A percentile compares a stretch with the other conserved stretches of the same genome.
Evolutionary conservation across 1,284 basidiomycete species (phyloP).

Genomic region (Austroboletus rostrupii): DNA sequence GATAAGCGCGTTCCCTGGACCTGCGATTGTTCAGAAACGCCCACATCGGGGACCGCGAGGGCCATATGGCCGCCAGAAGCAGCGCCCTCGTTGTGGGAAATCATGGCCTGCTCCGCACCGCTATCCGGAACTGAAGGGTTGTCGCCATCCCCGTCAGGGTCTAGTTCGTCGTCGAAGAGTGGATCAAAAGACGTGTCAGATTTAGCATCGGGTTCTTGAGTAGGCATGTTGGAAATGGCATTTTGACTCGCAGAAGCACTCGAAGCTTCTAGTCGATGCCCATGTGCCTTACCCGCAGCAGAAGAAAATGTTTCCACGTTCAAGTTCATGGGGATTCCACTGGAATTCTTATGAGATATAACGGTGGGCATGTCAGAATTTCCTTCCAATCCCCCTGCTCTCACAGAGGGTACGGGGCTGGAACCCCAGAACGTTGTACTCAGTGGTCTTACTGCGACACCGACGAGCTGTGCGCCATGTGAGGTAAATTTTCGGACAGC

Average conservation of each 20-base stretch:
- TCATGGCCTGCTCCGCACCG: slow-evolving; percentile 9
- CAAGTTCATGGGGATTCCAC: slow-evolving; percentile 13
- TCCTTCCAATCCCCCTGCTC: slow-evolving; percentile 19
- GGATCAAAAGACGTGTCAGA: slow-evolving; percentile 79
- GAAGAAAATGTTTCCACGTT: slow-evolving; percentile 21
- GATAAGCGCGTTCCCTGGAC: slow-evolving; percentile 26
- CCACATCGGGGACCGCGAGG: slow-evolving; percentile 25
- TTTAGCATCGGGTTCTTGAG: slow-evolving; percentile 54
- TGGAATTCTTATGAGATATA: slow-evolving; percentile 10
- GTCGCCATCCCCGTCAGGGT: slow-evolving; percentile 44
- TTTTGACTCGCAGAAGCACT: slow-evolving; percentile 23
- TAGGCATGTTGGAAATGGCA: slow-evolving; percentile 18
- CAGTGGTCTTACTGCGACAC: slow-evolving; percentile 75
- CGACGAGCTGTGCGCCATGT: slow-evolving; percentile 85
- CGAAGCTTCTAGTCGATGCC: slow-evolving; percentile 13
- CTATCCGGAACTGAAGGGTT: slow-evolving; percentile 17
- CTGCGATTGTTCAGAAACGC: slow-evolving; percentile 26
- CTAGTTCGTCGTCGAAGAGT: slow-evolving; percentile 74
- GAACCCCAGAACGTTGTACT: slow-evolving; percentile 36
- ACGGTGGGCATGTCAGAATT: slow-evolving; percentile 8
- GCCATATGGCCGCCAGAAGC: slow-evolving; percentile 13
- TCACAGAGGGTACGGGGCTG: slow-evolving; percentile 29
- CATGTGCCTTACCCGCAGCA: slow-evolving; percentile 17
- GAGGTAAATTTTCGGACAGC: slow-evolving; percentile 74
- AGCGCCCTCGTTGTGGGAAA: slow-evolving; percentile 16